A percentile compares a stretch with the other conserved stretches of the same genome.
Conservation (phyloP, 176 grass and related monocot genomes). For the Paspalum vaginatum region DNA sequence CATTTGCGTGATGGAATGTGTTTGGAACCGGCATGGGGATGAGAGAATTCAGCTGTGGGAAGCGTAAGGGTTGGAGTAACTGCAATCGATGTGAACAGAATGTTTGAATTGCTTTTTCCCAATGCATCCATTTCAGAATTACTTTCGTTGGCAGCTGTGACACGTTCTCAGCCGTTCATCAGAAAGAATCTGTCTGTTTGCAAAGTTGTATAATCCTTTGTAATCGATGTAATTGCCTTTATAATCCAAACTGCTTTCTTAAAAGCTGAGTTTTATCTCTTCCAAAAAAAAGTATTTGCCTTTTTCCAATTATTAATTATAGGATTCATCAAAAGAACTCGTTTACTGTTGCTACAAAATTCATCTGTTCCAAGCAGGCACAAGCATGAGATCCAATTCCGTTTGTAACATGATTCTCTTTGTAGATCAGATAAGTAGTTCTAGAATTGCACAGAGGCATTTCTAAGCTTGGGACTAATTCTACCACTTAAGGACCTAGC, state of each 20-base stretch:
- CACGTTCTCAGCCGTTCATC: not conserved
- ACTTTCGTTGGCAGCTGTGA: not conserved
- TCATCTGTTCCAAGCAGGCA: not conserved
- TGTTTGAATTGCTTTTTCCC: conserved; percentile 2
- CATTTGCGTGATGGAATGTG: conserved; percentile 39
- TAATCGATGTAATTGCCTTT: not conserved
- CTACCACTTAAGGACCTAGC: not conserved
- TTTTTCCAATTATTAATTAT: not conserved
- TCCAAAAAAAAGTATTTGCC: too few relatives aligned
- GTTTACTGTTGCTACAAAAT: not conserved
- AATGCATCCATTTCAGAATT: not conserved
- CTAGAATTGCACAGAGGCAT: not conserved
- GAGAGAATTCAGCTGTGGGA: conserved; percentile 24
- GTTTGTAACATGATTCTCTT: not conserved
- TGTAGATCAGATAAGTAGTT: not conserved
- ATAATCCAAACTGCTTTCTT: too few relatives aligned
- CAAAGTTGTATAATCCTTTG: not conserved
- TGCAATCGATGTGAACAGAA: conserved; percentile 41
- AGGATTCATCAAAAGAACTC: not conserved
- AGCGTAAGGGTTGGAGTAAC: conserved; percentile 35
- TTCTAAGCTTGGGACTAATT: not conserved
- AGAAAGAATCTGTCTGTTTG: not conserved
- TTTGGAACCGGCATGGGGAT: conserved; percentile 18
- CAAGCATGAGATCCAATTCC: not conserved
- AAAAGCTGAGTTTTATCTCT: not conserved